Base-by-base conservation (phyloP, 2,329 filamentous ascomycete species). In the Elsinoe ampelina region DNA sequence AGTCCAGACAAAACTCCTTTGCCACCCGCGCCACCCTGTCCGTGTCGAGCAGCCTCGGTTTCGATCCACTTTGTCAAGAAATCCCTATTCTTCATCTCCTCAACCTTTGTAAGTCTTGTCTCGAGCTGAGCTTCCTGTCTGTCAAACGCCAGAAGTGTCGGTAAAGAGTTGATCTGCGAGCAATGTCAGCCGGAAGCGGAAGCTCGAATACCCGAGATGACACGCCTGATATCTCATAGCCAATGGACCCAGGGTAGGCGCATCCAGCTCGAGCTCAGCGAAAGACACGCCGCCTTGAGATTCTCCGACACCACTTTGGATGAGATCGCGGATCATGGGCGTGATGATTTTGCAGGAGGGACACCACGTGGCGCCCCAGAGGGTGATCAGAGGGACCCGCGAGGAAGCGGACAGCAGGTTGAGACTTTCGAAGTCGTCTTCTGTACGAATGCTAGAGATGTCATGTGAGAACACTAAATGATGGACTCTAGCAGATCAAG, bases 311-410 rank as follows among this genome's bases (percentile, higher is more conserved):
- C 71, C 67, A 42, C 75, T 73, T 54, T 73, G 68, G 26, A 79
- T 69, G 34, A 78, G 62, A 2, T 65, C 60, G n/a, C 64, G 65
- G 8, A 78, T 54, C 4, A 77, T 59, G 1, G 75, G 74, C 8
- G 70, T 69, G 4, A 77, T 66, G 8, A 66, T 63, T 20, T 71
- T 69, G 63, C 75, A 77, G 4, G 71, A 72, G 1, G 68, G 63
- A 59, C 73, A 75, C 73, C 74, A 79, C 2, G 71, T 71, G 1
- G 77, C 73, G 39, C 70, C 75, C 76, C 76, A 79, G 10, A 78
- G 65, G 0, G 77, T 79, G 43, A 79, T 70, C 0, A 79, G 64
- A 0, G 75, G 69, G 7, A 68, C 66, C 41, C 73, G 71, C 11
- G 66, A 70, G 61, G 70, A 73, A 8, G 75, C 71, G 13, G 73